Evolutionary conservation across 306 rosid species (phyloP), one percentile per base, ranked within the genome.

Genomic region (Parietaria judaica): DNA sequence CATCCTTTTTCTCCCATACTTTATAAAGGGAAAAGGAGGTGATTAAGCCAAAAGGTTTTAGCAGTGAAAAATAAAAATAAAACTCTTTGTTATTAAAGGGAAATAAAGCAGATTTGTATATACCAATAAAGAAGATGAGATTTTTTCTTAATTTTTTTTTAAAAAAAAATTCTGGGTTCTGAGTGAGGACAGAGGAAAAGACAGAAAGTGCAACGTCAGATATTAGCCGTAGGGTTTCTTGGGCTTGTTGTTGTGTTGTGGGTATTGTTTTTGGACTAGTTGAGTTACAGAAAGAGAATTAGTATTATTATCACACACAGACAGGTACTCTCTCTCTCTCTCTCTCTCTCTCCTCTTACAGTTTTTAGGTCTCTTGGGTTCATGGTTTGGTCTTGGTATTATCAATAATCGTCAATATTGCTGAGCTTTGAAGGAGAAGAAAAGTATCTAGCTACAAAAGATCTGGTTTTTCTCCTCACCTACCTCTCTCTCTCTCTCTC

Each of bases 151-250:
- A 6, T n/a, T 11, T 35, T 56, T 54, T n/a, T n/a, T n/a, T n/a
- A n/a, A n/a, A n/a, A n/a, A n/a, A 14, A n/a, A 39, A 8, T 44
- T 7, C 4, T 67, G 79, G 67, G 69, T 53, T 74, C 76, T 53
- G 75, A 85, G 72, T 67, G 79, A 76, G 56, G 76, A 78, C 80
- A 76, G 74, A 85, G 77, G 87, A 85, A 85, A 87, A 85, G 96
- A 91, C 96, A 87, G 96, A 87, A 87, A 90, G 96, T 51, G 78
- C 75, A 65, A 83, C 97, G 80, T 91, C 95, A 81, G 88, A 74
- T 81, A 67, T 58, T 70, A 78, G 87, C 95, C 80, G 80, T 75
- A 91, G 83, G 86, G 95, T 78, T 86, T 80, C 73, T 71, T 61
- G 74, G 64, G 69, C 60, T 74, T 77, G 75, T 74, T 77, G 74